Conservation (phyloP, 1,139 yeast genomes). For the Kodamaea sp. region DNA sequence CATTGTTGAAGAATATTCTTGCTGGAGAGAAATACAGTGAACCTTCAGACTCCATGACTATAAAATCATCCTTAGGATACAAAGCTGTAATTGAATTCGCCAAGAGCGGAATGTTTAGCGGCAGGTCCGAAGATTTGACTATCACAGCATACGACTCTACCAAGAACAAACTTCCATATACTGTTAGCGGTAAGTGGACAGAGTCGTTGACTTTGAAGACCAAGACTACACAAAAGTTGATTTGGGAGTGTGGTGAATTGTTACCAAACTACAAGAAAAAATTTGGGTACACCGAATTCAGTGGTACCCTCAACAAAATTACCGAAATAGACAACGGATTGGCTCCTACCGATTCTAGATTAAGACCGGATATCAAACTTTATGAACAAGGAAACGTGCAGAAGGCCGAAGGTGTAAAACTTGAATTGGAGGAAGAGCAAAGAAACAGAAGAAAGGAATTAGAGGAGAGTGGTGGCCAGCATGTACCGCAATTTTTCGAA, state of each 20-base stretch:
- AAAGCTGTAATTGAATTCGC: constrained; percentile 75
- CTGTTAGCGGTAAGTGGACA: constrained; percentile 78
- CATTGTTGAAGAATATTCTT: constrained; percentile 79
- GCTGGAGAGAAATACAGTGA: constrained; percentile 97
- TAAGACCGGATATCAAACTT: constrained; percentile 78
- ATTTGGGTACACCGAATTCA: constrained; percentile 83
- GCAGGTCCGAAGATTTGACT: constrained; percentile 78
- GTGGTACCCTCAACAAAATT: constrained; percentile 78
- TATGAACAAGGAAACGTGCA: constrained; percentile 73
- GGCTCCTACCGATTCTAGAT: constrained; percentile 87
- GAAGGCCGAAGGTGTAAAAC: constrained; percentile 68
- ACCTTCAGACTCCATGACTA: constrained; percentile 70
- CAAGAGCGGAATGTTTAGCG: constrained; percentile 73
- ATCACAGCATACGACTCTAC: constrained; percentile 51
- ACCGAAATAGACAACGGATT: constrained; percentile 68
- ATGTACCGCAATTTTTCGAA: constrained; percentile 66
- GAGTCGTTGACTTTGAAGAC: constrained; percentile 51
- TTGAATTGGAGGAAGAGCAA: constrained; percentile 74
- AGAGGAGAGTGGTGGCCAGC: constrained; percentile 45
- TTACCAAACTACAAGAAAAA: constrained; percentile 60
- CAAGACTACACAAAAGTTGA: constrained; percentile 39
- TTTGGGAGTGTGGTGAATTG: constrained; percentile 71
- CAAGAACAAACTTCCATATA: constrained; percentile 39
- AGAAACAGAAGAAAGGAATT: constrained; percentile 68
- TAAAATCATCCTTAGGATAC: constrained; percentile 67